Conservation (phyloP, 2,329 filamentous ascomycete genomes). For the Hymenoscyphus linearis region DNA sequence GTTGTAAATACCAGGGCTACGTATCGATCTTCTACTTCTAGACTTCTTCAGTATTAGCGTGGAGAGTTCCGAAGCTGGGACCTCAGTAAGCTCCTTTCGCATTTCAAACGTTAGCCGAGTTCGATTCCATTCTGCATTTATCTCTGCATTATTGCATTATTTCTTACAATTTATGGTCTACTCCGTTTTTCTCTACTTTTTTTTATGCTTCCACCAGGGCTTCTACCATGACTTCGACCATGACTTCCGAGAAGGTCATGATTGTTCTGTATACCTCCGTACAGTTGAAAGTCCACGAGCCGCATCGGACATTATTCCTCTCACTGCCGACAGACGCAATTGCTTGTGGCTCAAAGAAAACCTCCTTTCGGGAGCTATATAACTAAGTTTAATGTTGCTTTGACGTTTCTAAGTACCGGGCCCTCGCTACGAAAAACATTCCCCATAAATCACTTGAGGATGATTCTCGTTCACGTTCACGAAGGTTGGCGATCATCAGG, state of each 20-base stretch:
- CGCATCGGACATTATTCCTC: background rate
- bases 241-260: no score
- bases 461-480: background rate
- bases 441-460: background rate
- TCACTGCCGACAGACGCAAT: background rate
- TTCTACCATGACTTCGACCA: no score
- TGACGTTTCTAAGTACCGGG: background rate
- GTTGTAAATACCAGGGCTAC: background rate
- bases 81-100: background rate
- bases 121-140: background rate
- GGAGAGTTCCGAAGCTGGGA: background rate
- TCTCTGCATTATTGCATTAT: background rate
- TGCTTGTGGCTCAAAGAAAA: background rate
- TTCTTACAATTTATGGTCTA: background rate
- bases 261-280: no score
- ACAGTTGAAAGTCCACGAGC: no score
- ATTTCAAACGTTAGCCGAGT: background rate
- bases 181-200: no score
- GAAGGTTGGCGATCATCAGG: no score
- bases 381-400: background rate
- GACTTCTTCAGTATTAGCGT: background rate
- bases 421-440: background rate
- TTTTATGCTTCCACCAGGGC: background rate
- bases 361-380: background rate
- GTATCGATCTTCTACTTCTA: no score